phyloP scores from a whole-genome alignment of 306 rosid genomes.

The Cucurbita pepo region DNA sequence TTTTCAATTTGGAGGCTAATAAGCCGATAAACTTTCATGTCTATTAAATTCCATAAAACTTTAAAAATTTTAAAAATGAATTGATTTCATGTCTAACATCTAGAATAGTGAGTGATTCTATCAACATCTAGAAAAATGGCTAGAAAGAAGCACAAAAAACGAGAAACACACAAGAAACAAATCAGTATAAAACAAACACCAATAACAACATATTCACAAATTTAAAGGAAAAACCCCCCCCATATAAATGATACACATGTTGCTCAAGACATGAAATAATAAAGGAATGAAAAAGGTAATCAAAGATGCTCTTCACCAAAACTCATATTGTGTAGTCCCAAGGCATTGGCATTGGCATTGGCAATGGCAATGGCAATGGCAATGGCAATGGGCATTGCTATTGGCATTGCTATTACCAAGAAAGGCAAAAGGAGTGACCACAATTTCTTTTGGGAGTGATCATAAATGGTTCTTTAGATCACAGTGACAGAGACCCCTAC shows the following conservation, averaged over 20 bases:
- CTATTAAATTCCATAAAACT: no score
- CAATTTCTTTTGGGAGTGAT: conserved; percentile 8
- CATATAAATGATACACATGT: background rate
- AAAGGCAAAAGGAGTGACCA: conserved; percentile 20
- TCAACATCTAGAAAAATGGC: background rate
- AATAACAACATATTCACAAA: background rate
- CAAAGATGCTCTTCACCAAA: conserved; percentile 5
- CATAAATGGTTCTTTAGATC: conserved; percentile 4
- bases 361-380: background rate
- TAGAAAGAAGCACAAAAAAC: background rate
- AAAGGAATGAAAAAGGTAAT: background rate
- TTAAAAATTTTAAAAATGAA: no score
- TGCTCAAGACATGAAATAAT: background rate
- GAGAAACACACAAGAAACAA: background rate
- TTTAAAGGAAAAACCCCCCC: background rate
- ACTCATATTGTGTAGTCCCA: conserved; percentile 3
- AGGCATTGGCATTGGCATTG: background rate
- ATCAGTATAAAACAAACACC: background rate
- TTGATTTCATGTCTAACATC: no score
- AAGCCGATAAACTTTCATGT: no score
- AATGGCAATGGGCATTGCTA: background rate
- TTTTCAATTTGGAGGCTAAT: no score
- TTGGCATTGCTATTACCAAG: background rate
- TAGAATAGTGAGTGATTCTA: no score
- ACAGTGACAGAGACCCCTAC: conserved; percentile 2